phyloP scores from a whole-genome alignment of 2,329 filamentous ascomycete species.

The Aspergillus neotritici region DNA sequence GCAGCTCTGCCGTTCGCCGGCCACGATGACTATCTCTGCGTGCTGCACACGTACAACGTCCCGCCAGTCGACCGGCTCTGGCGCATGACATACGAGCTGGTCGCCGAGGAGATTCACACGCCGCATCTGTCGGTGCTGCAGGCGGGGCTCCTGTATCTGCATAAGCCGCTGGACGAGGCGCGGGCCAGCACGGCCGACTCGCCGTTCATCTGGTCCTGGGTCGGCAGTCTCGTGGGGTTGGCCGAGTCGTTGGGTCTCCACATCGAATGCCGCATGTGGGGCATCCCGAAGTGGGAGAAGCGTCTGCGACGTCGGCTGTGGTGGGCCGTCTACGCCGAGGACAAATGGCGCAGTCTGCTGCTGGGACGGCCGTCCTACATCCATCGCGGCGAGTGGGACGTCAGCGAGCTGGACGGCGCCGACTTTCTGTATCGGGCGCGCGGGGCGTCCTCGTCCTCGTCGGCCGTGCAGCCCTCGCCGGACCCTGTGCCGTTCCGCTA shows the following conservation, averaged over 20 bases:
- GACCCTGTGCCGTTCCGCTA: constrained; percentile 25
- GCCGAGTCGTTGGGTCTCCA: constrained; percentile 32
- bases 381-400: constrained; percentile 31
- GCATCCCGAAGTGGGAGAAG: constrained; percentile 36
- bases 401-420: constrained; percentile 24
- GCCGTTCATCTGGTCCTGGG: constrained; percentile 34
- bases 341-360: constrained; percentile 36
- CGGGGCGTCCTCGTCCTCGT: constrained; percentile 10
- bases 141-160: constrained; percentile 29
- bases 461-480: constrained; percentile 13
- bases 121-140: constrained; percentile 29
- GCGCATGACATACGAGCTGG: constrained; percentile 27
- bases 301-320: constrained; percentile 34
- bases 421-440: constrained; percentile 20
- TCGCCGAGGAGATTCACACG: constrained; percentile 29
- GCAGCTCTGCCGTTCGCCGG: constrained; percentile 29
- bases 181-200: constrained; percentile 26
- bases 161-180: constrained; percentile 19
- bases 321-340: constrained; percentile 38
- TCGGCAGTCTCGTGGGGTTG: constrained; percentile 32
- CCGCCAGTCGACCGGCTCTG: constrained; percentile 23
- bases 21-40: constrained; percentile 27
- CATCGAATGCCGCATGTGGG: constrained; percentile 34
- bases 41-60: constrained; percentile 24
- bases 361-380: constrained; percentile 35